These are phyloP conservation scores for Hydnum rufescens DNA, from an alignment of 768 basidiomycete species.

Conservation along the genomic window DNA sequence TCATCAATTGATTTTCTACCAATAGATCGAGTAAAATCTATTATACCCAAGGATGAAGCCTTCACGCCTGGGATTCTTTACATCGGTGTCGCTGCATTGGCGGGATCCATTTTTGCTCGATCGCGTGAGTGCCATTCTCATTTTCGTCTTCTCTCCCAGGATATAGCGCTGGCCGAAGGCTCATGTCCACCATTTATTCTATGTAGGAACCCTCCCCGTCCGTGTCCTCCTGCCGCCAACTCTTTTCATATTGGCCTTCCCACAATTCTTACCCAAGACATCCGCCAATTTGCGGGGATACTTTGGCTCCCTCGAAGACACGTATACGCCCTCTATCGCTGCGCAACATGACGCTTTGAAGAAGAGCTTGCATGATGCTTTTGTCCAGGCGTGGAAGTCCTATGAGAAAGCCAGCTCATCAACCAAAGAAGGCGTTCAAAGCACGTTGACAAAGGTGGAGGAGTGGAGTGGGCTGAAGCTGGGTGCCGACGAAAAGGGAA, in stretches of 20 bases:
- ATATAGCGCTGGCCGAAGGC: constrained; percentile 35
- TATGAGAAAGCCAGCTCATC: constrained; percentile 37
- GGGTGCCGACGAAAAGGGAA: constrained; percentile 12
- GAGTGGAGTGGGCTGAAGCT: constrained; percentile 55
- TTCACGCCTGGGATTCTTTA: constrained; percentile 83
- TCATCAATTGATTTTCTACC: constrained; percentile 1
- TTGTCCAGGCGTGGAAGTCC: constrained; percentile 37
- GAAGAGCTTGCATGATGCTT: constrained; percentile 11
- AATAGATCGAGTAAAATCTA: constrained; percentile 36
- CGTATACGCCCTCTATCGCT: constrained; percentile 46
- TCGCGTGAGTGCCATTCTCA: constrained; percentile 27
- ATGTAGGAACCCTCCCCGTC: constrained; percentile 28
- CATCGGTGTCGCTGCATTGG: constrained; percentile 72
- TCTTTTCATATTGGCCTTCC: constrained; percentile 45
- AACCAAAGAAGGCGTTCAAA: constrained; percentile 30
- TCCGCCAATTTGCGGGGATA: constrained; percentile 47
- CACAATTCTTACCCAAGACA: constrained; percentile 78
- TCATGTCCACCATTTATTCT: constrained; percentile 43
- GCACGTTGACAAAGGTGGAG: constrained; percentile 25
- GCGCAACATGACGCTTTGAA: constrained; percentile 31
- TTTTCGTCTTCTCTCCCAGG: background rate
- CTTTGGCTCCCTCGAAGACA: constrained; percentile 46
- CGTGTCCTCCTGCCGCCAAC: constrained; percentile 60
- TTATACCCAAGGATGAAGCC: constrained; percentile 61
- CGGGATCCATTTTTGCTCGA: constrained; percentile 71